A percentile compares a stretch with the other conserved stretches of the same genome.
These are phyloP conservation scores for Daldinia loculata DNA, from an alignment of 495 filamentous ascomycete species.

Conservation along the genomic window DNA sequence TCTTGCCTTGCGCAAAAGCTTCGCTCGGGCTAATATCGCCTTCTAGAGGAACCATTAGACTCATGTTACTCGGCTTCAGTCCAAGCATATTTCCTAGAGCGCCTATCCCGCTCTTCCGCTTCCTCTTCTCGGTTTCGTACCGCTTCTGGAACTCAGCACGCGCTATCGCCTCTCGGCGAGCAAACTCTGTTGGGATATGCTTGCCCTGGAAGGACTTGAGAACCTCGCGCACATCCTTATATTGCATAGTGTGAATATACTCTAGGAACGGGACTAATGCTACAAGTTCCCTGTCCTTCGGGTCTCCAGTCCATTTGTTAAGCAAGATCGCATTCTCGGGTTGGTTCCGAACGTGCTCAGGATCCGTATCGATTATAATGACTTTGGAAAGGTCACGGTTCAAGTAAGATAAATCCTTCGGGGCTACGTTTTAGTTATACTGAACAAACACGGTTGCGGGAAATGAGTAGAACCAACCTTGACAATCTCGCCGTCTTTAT, in stretches of 20 bases:
- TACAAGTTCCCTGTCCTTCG: slow-evolving; percentile 84
- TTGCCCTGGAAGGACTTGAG: slow-evolving; percentile 88
- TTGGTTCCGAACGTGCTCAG: slow-evolving; percentile 80
- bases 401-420: slow-evolving; percentile 90
- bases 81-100: slow-evolving; percentile 76
- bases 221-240: slow-evolving; percentile 81
- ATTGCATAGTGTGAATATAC: slow-evolving; percentile 93
- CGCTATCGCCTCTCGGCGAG: slow-evolving; percentile 83
- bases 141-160: slow-evolving; percentile 81
- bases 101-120: slow-evolving; percentile 65
- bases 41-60: slow-evolving; percentile 62
- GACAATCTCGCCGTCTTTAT: slow-evolving; percentile 93
- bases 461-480: slow-evolving; percentile 70
- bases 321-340: slow-evolving; percentile 94
- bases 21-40: slow-evolving; percentile 75
- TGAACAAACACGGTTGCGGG: slow-evolving; percentile 3
- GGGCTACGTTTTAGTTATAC: background rate
- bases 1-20: slow-evolving; percentile 87
- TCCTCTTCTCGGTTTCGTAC: slow-evolving; percentile 73
- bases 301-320: slow-evolving; percentile 85
- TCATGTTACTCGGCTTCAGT: slow-evolving; percentile 68
- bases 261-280: slow-evolving; percentile 93
- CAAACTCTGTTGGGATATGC: slow-evolving; percentile 87
- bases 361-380: slow-evolving; percentile 87
- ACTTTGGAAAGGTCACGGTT: slow-evolving; percentile 95